Evolutionary conservation across 129 eudicot species (phyloP).

Genomic region (Arctium lappa): DNA sequence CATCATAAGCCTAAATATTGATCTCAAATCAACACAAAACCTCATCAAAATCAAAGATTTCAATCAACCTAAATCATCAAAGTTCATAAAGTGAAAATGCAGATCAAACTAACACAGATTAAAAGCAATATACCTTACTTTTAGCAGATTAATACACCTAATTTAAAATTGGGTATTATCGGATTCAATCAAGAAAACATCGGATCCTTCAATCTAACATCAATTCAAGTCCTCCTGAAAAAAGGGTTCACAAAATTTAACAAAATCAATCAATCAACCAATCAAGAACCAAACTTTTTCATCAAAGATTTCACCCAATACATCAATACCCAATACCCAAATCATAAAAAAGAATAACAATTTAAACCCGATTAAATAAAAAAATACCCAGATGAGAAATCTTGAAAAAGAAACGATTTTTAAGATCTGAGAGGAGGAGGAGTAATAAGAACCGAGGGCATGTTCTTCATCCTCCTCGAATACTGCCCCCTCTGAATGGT

Average conservation of each 20-base stretch:
- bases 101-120: constrained; percentile 25
- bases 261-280: constrained; percentile 12
- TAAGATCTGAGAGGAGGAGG: constrained; percentile 60
- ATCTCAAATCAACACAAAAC: background rate
- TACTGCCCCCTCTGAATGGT: constrained; percentile 21
- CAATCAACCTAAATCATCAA: background rate
- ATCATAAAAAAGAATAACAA: constrained; percentile 1
- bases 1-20: background rate
- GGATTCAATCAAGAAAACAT: constrained; percentile 43
- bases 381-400: constrained; percentile 40
- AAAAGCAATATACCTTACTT: constrained; percentile 40
- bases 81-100: constrained; percentile 22
- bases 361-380: constrained; percentile 27
- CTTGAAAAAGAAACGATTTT: constrained; percentile 10
- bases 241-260: constrained; percentile 3
- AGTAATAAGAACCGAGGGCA: constrained; percentile 53
- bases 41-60: constrained; percentile 2
- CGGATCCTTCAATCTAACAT: constrained; percentile 43
- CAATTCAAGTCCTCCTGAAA: constrained; percentile 24
- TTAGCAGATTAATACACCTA: constrained; percentile 17
- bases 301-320: background rate
- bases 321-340: constrained; percentile 13
- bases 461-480: constrained; percentile 58
- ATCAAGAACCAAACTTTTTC: constrained; percentile 11
- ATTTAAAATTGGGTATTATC: constrained; percentile 10